Evolutionary conservation across 2,329 filamentous ascomycete genomes (phyloP).

Genomic region (Talaromyces marneffei): DNA sequence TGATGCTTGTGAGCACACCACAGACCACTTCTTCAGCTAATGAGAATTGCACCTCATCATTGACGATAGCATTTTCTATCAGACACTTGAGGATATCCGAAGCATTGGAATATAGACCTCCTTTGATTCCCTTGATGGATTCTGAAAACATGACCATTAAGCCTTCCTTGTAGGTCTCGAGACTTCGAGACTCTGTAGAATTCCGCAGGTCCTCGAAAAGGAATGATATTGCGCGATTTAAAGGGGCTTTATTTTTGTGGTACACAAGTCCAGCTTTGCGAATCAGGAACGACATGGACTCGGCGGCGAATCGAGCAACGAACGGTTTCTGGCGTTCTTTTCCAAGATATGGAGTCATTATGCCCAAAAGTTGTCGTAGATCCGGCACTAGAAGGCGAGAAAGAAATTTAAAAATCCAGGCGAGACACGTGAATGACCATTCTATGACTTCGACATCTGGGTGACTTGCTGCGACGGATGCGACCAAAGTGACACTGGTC

Average conservation of each 20-base stretch:
- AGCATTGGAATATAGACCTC: conserved; percentile 54
- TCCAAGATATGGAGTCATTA: conserved; percentile 78
- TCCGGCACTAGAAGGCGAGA: conserved; percentile 81
- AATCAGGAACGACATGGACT: conserved; percentile 88
- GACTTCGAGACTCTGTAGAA: conserved; percentile 28
- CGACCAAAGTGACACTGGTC: conserved; percentile 66
- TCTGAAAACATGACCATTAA: conserved; percentile 90
- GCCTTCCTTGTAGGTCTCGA: conserved; percentile 69
- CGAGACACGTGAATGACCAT: conserved; percentile 91
- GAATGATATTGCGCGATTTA: conserved; percentile 66
- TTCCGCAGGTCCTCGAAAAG: conserved; percentile 61
- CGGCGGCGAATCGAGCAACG: conserved; percentile 85
- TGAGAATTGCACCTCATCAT: conserved; percentile 25
- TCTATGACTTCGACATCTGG: conserved; percentile 86
- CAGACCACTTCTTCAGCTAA: conserved; percentile 57
- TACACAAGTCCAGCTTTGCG: conserved; percentile 78
- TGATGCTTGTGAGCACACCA: conserved; percentile 71
- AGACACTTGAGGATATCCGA: conserved; percentile 49
- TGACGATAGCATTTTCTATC: conserved; percentile 31
- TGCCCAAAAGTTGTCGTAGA: conserved; percentile 73
- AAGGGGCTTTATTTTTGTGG: conserved; percentile 62
- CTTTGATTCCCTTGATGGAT: conserved; percentile 60
- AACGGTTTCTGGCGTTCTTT: conserved; percentile 76
- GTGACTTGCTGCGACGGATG: conserved; percentile 69
- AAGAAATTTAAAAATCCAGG: conserved; percentile 96